phyloP scores from a whole-genome alignment of 2,329 filamentous ascomycete genomes.

The Alternaria tenuissima region DNA sequence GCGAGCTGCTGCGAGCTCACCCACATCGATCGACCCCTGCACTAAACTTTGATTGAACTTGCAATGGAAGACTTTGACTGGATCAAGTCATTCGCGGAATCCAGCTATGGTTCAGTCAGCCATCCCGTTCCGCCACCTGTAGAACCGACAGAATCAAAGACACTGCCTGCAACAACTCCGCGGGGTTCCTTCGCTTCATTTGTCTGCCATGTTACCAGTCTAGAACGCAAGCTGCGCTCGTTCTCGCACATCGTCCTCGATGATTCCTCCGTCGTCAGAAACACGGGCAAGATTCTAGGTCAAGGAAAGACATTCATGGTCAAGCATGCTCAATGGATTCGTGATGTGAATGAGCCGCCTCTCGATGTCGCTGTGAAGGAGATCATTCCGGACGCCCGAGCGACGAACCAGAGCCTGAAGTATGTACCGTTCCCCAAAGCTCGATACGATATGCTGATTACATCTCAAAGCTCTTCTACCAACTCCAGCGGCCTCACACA shows the following conservation, averaged over 20 bases:
- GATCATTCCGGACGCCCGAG: not conserved
- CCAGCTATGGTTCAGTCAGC: too few species aligned
- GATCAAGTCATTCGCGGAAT: too few species aligned
- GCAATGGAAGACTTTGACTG: too few species aligned
- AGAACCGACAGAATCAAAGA: too few species aligned
- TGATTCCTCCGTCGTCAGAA: not conserved
- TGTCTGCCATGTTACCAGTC: not conserved
- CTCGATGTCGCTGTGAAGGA: constrained; percentile 1
- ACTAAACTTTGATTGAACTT: too few species aligned
- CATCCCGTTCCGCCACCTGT: too few species aligned
- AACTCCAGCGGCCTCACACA: not conserved
- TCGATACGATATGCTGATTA: too few species aligned
- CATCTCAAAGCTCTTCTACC: too few species aligned
- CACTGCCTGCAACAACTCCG: not conserved
- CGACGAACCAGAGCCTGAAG: too few species aligned
- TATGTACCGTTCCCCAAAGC: too few species aligned
- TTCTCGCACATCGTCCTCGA: not conserved
- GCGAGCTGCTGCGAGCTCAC: too few species aligned
- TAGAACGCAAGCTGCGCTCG: not conserved
- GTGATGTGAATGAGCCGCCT: not conserved
- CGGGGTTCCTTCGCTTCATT: not conserved
- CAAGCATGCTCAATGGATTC: not conserved
- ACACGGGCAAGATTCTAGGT: not conserved
- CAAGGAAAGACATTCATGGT: not conserved
- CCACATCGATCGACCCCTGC: too few species aligned